Evolutionary conservation across 2,329 filamentous ascomycete species (phyloP), one percentile per base, ranked within the genome.

Genomic region (Colletotrichum magnum): DNA sequence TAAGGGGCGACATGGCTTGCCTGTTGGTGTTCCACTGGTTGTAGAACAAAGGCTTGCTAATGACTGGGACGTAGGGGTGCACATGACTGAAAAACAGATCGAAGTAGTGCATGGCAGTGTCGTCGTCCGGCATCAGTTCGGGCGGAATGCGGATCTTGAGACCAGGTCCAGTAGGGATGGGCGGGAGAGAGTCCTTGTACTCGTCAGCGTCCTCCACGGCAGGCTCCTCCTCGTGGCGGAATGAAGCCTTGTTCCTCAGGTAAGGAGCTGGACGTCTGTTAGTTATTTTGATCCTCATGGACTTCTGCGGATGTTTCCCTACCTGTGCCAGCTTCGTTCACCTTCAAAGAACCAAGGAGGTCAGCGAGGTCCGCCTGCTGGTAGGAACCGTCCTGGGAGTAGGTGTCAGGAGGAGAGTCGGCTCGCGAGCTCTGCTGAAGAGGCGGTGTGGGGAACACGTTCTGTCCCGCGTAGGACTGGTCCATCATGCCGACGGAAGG

Each of bases 41-140:
- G 76, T 96, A 97, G 75, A 98, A 93, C 47, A 92, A 86, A 2
- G 88, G 84, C 75, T 94, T 93, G 81, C 96, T 95, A 61, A 98
- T 83, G 3, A 98, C 94, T 0, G 95, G 95, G 2, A 97, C 91
- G 74, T 97, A 98, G 0, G 95, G 95, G 76, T 98, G 96, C 39
- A 98, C 93, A 73, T 98, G 91, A 41, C 87, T 85, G 79, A 98
- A 98, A 78, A 94, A 98, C 51, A 97, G 92, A 47, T 96, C 90
- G 77, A 98, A 97, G 77, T 96, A 97, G 43, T 93, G 88, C 76
- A 94, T 83, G 5, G 92, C 91, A 43, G 93, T 93, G 52, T 94
- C 91, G 39, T 98, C 94, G 36, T 92, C 88, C 1, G 95, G 95
- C 94, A 98, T 97, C 75, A 98, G 87, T 75, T 97, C 94, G 0